These are phyloP conservation scores for Neonectria magnoliae DNA, from an alignment of 2,329 filamentous ascomycete species.

Conservation along the genomic window DNA sequence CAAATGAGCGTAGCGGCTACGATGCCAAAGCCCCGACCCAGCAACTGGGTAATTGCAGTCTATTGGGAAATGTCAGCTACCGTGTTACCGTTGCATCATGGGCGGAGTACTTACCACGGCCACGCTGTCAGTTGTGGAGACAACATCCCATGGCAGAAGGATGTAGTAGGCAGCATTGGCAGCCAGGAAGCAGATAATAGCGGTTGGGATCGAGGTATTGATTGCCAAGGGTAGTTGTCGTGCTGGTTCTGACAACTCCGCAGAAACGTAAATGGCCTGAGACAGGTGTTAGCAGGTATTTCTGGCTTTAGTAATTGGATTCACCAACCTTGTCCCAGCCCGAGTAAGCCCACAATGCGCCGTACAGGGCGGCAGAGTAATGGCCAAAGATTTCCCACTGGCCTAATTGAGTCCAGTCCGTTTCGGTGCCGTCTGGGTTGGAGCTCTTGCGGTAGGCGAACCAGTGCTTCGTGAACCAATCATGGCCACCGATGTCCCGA, in stretches of 20 bases:
- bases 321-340: constrained; percentile 71
- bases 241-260: constrained; percentile 61
- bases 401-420: constrained; percentile 59
- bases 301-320: background rate
- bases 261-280: constrained; percentile 63
- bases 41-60: constrained; percentile 64
- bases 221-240: constrained; percentile 69
- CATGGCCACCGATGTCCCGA: constrained; percentile 55
- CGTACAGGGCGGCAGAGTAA: constrained; percentile 69
- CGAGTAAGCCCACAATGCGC: constrained; percentile 71
- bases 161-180: constrained; percentile 72
- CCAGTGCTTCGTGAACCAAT: constrained; percentile 65
- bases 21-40: constrained; percentile 64
- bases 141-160: constrained; percentile 66
- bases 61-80: constrained; percentile 36
- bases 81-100: background rate
- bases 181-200: constrained; percentile 67
- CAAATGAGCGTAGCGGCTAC: constrained; percentile 66
- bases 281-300: background rate
- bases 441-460: constrained; percentile 62
- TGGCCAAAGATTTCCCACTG: constrained; percentile 69
- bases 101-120: constrained; percentile 62
- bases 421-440: constrained; percentile 59
- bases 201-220: constrained; percentile 68
- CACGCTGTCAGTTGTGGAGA: constrained; percentile 69